A percentile compares a stretch with the other conserved stretches of the same genome.
Conservation (phyloP, 768 basidiomycete species). For the Suillus discolor region DNA sequence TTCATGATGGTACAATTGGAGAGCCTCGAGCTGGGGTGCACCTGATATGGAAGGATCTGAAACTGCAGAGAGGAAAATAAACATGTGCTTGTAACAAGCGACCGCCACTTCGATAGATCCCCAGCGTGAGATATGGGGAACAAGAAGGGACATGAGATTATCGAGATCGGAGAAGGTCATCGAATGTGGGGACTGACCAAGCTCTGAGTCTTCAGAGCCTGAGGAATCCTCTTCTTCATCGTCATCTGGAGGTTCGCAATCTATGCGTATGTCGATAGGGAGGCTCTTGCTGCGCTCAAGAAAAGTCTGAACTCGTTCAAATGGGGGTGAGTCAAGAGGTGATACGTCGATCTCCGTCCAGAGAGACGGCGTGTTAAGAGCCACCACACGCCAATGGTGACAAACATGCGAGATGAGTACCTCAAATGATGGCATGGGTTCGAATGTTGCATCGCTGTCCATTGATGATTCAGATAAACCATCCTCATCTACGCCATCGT, state of each 20-base stretch:
- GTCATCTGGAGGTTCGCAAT: slow-evolving; percentile 38
- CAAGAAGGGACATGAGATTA: slow-evolving; percentile 38
- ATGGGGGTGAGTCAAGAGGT: slow-evolving; percentile 37
- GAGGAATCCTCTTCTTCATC: slow-evolving; percentile 23
- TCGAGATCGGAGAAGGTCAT: slow-evolving; percentile 23
- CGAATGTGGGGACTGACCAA: slow-evolving; percentile 22
- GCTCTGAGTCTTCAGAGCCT: slow-evolving; percentile 29
- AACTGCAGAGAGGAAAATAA: slow-evolving; percentile 43
- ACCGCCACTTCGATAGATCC: slow-evolving; percentile 49
- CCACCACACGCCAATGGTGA: slow-evolving; percentile 55
- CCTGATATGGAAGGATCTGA: slow-evolving; percentile 38
- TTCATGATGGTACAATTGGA: slow-evolving; percentile 61
- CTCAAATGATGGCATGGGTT: slow-evolving; percentile 40
- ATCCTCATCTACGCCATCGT: slow-evolving; percentile 8
- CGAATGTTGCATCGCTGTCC: neutral
- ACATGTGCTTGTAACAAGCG: slow-evolving; percentile 49
- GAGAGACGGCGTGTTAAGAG: slow-evolving; percentile 53
- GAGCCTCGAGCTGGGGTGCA: slow-evolving; percentile 55
- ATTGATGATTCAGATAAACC: slow-evolving; percentile 11
- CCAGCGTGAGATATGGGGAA: slow-evolving; percentile 60
- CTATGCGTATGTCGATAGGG: slow-evolving; percentile 56
- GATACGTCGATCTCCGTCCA: slow-evolving; percentile 49
- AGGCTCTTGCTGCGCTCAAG: slow-evolving; percentile 56
- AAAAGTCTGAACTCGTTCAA: slow-evolving; percentile 45
- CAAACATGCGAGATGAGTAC: slow-evolving; percentile 66